Percentiles rank a stretch among this genome's conserved stretches.
Evolutionary conservation across 768 basidiomycete genomes (phyloP).

Genomic region (Psilocybe sp.): DNA sequence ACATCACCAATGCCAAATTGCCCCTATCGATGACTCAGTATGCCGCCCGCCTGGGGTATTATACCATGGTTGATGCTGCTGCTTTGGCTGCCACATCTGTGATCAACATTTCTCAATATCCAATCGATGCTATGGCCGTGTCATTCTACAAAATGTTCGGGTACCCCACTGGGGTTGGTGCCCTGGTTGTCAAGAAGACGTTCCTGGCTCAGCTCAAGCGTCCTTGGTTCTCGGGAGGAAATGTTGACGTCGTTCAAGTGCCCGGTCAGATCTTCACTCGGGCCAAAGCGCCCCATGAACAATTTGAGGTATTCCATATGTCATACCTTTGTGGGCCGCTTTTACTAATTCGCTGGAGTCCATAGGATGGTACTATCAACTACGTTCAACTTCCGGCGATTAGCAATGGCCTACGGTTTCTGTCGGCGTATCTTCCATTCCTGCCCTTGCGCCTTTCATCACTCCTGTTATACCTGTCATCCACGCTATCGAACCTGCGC

Average conservation of each 20-base stretch:
- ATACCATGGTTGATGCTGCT: conserved; percentile 78
- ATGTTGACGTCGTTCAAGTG: conserved; percentile 80
- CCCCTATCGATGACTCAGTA: conserved; percentile 61
- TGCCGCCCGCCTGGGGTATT: conserved; percentile 68
- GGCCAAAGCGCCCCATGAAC: conserved; percentile 58
- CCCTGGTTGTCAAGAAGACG: conserved; percentile 68
- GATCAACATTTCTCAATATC: conserved; percentile 61
- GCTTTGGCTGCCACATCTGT: conserved; percentile 73
- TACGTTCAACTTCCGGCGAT: conserved; percentile 76
- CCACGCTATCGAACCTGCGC: conserved; percentile 52
- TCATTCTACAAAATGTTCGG: conserved; percentile 93
- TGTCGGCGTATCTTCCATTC: conserved; percentile 77
- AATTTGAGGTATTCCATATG: conserved; percentile 62
- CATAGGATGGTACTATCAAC: conserved; percentile 83
- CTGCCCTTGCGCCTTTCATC: conserved; percentile 73
- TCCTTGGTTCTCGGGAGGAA: conserved; percentile 86
- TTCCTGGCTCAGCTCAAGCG: conserved; percentile 60
- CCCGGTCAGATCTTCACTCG: conserved; percentile 70
- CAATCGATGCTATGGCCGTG: conserved; percentile 79
- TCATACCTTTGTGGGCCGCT: conserved; percentile 4
- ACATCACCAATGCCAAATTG: conserved; percentile 75
- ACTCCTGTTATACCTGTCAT: conserved; percentile 59
- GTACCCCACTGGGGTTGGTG: conserved; percentile 82
- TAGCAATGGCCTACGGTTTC: conserved; percentile 73
- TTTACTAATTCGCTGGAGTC: not conserved